Conservation (phyloP, 495 filamentous ascomycete genomes). For the Amniculicola lignicola region DNA sequence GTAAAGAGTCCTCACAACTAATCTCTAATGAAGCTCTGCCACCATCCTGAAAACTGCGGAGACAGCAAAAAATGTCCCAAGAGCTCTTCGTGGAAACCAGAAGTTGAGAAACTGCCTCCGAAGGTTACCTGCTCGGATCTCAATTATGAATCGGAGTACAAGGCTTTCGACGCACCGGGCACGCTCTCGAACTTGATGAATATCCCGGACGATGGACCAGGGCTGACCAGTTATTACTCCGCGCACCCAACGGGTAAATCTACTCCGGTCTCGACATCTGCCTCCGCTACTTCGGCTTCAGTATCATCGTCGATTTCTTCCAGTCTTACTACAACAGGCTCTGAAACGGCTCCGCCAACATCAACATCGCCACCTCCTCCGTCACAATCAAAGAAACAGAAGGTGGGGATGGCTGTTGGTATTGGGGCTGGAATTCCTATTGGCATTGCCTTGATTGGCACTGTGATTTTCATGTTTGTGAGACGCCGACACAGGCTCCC, state of each 20-base stretch:
- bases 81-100: not conserved
- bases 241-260: not conserved
- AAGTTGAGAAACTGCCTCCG: not conserved
- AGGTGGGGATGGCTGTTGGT: not conserved
- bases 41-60: constrained; percentile 20
- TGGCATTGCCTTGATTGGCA: not conserved
- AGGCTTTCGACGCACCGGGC: not conserved
- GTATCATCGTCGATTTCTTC: not conserved
- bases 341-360: not conserved
- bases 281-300: not conserved
- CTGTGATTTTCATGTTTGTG: not conserved
- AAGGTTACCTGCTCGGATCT: not conserved
- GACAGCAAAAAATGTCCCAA: not conserved
- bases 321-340: not conserved
- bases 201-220: not conserved
- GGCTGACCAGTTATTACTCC: not conserved
- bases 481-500: not conserved
- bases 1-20: not conserved
- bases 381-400: not conserved
- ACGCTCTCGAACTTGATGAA: not conserved
- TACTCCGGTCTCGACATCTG: not conserved
- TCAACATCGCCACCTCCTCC: not conserved
- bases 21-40: constrained; percentile 3
- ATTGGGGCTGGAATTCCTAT: not conserved
- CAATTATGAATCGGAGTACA: not conserved